Evolutionary conservation across 139 green algal species (phyloP), one percentile per base, ranked within the genome.

Genomic region (Chlamydomonas schloesseri): DNA sequence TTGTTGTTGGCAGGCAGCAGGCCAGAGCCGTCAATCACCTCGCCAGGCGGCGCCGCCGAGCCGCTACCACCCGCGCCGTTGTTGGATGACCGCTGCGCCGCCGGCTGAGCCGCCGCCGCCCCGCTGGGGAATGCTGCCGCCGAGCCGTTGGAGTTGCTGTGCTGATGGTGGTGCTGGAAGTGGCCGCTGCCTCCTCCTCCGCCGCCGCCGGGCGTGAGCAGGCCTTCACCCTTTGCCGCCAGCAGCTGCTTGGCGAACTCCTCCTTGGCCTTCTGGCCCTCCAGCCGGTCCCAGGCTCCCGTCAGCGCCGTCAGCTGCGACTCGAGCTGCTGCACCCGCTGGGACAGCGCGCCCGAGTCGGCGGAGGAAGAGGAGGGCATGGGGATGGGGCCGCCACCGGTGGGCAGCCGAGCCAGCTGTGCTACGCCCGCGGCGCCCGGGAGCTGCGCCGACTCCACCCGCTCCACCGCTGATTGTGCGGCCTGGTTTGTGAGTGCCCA

Each of bases 181-280:
- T 50, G 42, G 42, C 42, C 42, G 42, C 42, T 50, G 42, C 42
- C 42, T 5, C 42, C 8, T 5, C 42, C 42, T 5, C 42, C 42
- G 42, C 42, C 8, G 42, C 42, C 42, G 42, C 42, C 42, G 8
- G 42, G 42, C 42, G 42, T 50, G 15, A 74, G 47, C 15, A 86
- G 9, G 37, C 79, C 79, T 8, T 34, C 58, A 21, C 47, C 73
- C 73, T 75, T n/a, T 0, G 64, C 83, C 0, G 72, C 72, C 9
- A 34, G 57, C 17, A 88, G 62, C 73, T 88, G 83, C 62, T 50
- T n/a, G 31, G 73, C 37, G 47, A 88, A 88, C 60, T 84, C 73
- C 73, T 88, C 74, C 46, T 72, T 80, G 50, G 82, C 82, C 24
- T 53, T 37, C 58, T 83, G 36, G n/a, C 71, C n/a, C 42, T 88